Evolutionary conservation across 441 rosid genomes (phyloP), one percentile per base, ranked within the genome.

Genomic region (Aleurites moluccanus): DNA sequence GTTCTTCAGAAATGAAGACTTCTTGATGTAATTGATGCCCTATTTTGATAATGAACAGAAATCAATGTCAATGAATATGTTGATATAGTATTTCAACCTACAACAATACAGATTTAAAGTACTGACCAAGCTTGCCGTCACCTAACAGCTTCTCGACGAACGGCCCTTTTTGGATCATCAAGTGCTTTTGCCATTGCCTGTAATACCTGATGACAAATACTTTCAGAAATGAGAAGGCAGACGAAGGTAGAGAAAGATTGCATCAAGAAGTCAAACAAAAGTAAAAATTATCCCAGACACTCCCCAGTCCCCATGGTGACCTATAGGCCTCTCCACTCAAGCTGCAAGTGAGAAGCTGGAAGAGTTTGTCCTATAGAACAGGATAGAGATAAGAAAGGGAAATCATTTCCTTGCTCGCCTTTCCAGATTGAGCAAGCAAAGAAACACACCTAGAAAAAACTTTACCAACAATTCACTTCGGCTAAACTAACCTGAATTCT

Each of bases 91-190:
- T 59, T 69, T 52, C 18, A 55, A 27, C 44, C 23, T 67, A 60
- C 16, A 59, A 67, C 13, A 66, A 35, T 23, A 59, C 28, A 55
- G 42, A 49, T 50, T 61, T 62, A 61, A 56, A 63, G 40, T 47
- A 76, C 88, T 78, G 76, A 95, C 99, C 99, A 93, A 60, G 95
- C 91, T 78, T 87, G 95, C 68, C 90, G 85, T 80, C 98, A 90
- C 84, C 80, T 86, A 53, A 88, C 84, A 56, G 98, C 97, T 86
- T 95, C 96, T 80, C 68, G 82, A 49, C 97, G 94, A 74, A 95
- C 99, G 56, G 79, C 85, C 62, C 97, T 87, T 86, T 93, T 93
- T 10, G 89, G 91, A 80, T 95, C 99, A 80, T 93, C 97, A 3
- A 90, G 90, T 52, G 92, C 89, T 80, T 82, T 86, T 40, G 86